Evolutionary conservation across 805 yeast species (phyloP), one percentile per base, ranked within the genome.

Genomic region (Clavispora vitiphila): DNA sequence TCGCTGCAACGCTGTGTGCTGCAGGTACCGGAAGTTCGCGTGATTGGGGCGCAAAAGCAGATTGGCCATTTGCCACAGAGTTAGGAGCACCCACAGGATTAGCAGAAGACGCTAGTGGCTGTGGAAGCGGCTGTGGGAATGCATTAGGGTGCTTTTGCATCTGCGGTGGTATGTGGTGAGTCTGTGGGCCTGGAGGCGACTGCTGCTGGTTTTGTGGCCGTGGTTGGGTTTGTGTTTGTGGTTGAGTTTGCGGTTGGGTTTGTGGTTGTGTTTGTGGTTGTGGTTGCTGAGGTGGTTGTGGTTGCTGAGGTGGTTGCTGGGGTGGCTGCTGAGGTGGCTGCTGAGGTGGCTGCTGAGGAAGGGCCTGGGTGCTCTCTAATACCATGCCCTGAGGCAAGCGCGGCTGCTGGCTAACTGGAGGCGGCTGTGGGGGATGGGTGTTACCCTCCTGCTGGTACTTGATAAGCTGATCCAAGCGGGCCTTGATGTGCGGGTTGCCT

Each of bases 401-500:
- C 48, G 81, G 77, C 62, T 83, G 82, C 60, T 80, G 77, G 50
- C 75, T 69, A 15, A 66, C 69, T 53, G 88, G 83, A n/a, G 85
- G 85, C 9, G 85, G 84, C 38, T 79, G 80, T 4, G 80, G 79
- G 18, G 80, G 75, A 42, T 78, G 77, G 24, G 75, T 73, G 47
- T 81, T 80, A 40, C 86, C 85, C 50, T 80, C 83, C 53, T 80
- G 78, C 64, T 81, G 83, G 62, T 79, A 79, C 57, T 80, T 79
- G 41, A 81, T 78, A 57, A 93, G 72, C 54, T 89, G 95, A 50
- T 89, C 93, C 53, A 93, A 76, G 53, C 99, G 79, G 37, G 91
- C 90, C 68, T 88, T 89, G 57, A 93, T 93, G 63, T 90, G 97
- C 38, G 93, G 87, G 60, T 93, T 91, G 49, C 80, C 85, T 32